Evolutionary conservation across 2,329 filamentous ascomycete species (phyloP), one percentile per base, ranked within the genome.

Genomic region (Fusarium continuum): DNA sequence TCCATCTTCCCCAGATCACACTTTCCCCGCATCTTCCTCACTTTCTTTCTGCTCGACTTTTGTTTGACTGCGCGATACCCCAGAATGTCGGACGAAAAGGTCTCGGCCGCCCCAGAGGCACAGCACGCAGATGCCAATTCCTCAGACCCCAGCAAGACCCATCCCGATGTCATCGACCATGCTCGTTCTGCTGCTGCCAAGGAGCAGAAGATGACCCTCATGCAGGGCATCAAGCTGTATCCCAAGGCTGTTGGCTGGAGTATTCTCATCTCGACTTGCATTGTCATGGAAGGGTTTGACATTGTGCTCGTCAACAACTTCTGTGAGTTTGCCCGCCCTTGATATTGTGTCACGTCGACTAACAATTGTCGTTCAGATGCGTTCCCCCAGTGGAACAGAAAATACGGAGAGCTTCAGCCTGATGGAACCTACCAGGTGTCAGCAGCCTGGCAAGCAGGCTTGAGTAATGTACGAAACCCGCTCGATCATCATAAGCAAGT

Each of bases 261-360:
- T 29, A 9, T 68, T 4, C 49, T 68, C 6, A 68, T 68, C 22
- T 68, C 65, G 2, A 68, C 65, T 8, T 68, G 61, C 16, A 68
- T 68, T 45, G 65, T 68, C 13, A 68, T 68, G 65, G 65, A 68
- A 39, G 65, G 65, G 8, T 68, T 66, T 4, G 65, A 68, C 3
- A 63, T 68, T 20, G 55, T 53, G 4, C 39, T 68, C 1, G 65
- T 68, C 1, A 68, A 68, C 48, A 68, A 68, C 32, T 68, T 68
- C 7, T 68, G 65, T 68, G 20, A 38, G 65, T 54, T 9, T 10
- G 3, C 3, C 5, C 2, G 1, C 3, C n/a, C 9, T 11, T 5
- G 2, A 6, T 2, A 10, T 0, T 4, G 28, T 8, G 16, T 7
- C 4, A 19, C 13, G 14, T 13, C 14, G 4, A 7, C 49, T 49